Evolutionary conservation across 2,329 filamentous ascomycete species (phyloP).

Genomic region (Penicillium sp.): DNA sequence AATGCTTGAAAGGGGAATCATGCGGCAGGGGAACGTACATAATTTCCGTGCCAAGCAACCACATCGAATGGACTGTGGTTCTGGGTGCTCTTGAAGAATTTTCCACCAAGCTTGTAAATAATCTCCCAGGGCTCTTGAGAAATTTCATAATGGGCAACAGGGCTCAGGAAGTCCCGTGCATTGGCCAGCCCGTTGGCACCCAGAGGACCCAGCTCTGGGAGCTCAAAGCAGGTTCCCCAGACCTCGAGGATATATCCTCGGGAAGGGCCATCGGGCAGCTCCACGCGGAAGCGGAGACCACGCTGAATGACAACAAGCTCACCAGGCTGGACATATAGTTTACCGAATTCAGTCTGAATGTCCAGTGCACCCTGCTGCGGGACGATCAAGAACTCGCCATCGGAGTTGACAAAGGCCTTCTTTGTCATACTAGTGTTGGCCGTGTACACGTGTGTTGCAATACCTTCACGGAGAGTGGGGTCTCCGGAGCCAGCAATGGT

Average conservation of each 20-base stretch:
- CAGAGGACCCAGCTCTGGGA: constrained; percentile 66
- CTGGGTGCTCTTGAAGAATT: constrained; percentile 61
- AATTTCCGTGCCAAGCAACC: constrained; percentile 70
- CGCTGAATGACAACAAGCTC: constrained; percentile 67
- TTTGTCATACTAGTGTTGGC: constrained; percentile 58
- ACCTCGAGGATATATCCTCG: constrained; percentile 68
- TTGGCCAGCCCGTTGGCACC: constrained; percentile 67
- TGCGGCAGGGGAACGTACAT: constrained; percentile 32
- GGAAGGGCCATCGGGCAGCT: constrained; percentile 58
- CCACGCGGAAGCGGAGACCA: constrained; percentile 64
- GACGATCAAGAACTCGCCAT: constrained; percentile 66
- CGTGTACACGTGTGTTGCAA: constrained; percentile 58
- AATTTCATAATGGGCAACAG: constrained; percentile 59
- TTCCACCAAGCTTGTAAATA: constrained; percentile 62
- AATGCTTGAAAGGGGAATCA: not conserved
- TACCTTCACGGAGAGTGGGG: constrained; percentile 55
- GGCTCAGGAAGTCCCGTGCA: constrained; percentile 63
- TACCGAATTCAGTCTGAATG: constrained; percentile 68
- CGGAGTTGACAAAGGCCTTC: constrained; percentile 60
- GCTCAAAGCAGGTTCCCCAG: constrained; percentile 63
- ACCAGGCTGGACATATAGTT: constrained; percentile 64
- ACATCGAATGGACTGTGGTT: constrained; percentile 69
- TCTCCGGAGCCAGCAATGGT: constrained; percentile 58
- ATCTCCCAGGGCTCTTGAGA: constrained; percentile 59
- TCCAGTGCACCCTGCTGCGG: constrained; percentile 65